Percentiles rank a stretch among this genome's conserved stretches.
phyloP scores from a whole-genome alignment of 768 basidiomycete species.

The Lepiota venenata region DNA sequence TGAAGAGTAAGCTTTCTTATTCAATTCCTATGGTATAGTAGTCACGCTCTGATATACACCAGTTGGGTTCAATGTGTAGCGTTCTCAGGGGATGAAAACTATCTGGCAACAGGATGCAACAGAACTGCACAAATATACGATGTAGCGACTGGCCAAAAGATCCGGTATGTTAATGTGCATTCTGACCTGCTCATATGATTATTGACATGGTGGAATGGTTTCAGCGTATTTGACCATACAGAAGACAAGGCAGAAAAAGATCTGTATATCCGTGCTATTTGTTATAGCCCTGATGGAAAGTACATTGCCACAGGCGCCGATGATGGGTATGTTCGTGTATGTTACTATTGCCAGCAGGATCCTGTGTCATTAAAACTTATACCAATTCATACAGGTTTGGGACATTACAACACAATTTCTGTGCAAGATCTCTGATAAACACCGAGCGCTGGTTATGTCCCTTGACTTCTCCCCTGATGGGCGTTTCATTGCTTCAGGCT shows the following conservation, averaged over 20 bases:
- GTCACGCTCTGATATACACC: conserved; percentile 15
- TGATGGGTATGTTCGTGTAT: conserved; percentile 82
- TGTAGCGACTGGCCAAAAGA: conserved; percentile 81
- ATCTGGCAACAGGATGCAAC: conserved; percentile 92
- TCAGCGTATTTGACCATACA: conserved; percentile 77
- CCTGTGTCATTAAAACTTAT: conserved; percentile 33
- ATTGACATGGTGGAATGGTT: neutral
- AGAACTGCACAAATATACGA: conserved; percentile 94
- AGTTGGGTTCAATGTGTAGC: conserved; percentile 77
- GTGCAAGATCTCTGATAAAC: conserved; percentile 74
- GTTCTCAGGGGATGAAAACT: conserved; percentile 92
- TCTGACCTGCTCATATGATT: neutral
- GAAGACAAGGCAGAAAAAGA: conserved; percentile 68
- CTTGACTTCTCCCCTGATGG: conserved; percentile 43
- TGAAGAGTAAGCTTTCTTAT: conserved; percentile 54
- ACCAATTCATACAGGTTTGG: conserved; percentile 61
- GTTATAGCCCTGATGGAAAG: conserved; percentile 87
- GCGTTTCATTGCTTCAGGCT: conserved; percentile 80
- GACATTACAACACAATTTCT: conserved; percentile 77
- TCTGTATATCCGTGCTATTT: conserved; percentile 89
- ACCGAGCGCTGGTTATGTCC: conserved; percentile 33
- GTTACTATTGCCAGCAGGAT: conserved; percentile 18
- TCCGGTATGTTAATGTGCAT: conserved; percentile 53
- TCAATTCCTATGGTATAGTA: conserved; percentile 11
- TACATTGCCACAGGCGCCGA: conserved; percentile 91